Percentiles rank a stretch among this genome's conserved stretches.
phyloP scores from a whole-genome alignment of 805 yeast genomes.

The Ogataea nonfermentans region DNA sequence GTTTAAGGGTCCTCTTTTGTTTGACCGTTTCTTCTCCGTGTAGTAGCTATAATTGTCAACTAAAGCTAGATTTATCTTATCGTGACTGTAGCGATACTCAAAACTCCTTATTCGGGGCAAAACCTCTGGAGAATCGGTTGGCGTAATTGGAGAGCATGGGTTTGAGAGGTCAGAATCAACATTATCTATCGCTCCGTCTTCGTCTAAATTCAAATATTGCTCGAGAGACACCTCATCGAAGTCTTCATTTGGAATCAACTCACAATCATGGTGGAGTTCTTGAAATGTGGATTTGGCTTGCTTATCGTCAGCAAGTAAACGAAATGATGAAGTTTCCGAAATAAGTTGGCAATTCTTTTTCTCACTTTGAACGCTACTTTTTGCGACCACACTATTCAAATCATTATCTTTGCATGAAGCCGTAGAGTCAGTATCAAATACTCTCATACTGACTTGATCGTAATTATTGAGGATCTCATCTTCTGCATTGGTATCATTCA shows the following conservation, averaged over 20 bases:
- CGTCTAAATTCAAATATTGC: constrained; percentile 25
- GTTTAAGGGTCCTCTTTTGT: constrained; percentile 29
- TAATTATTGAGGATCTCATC: constrained; percentile 18
- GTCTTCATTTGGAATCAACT: neutral
- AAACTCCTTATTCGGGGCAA: constrained; percentile 17
- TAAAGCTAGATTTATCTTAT: constrained; percentile 28
- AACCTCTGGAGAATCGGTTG: neutral
- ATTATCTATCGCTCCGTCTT: constrained; percentile 3
- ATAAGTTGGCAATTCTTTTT: constrained; percentile 22
- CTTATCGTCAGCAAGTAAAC: constrained; percentile 17
- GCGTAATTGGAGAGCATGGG: constrained; percentile 4
- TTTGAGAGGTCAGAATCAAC: neutral
- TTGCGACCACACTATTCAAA: neutral
- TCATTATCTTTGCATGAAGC: neutral
- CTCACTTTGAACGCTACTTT: constrained; percentile 3
- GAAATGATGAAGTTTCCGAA: constrained; percentile 28
- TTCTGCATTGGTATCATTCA: constrained; percentile 17
- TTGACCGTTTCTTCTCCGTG: constrained; percentile 1
- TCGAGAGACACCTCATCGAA: constrained; percentile 16
- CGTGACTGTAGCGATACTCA: constrained; percentile 31
- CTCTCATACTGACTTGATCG: constrained; percentile 14
- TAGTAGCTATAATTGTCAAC: constrained; percentile 18
- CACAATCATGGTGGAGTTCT: constrained; percentile 1
- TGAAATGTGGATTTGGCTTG: neutral
- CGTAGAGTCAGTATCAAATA: neutral